These are phyloP conservation scores for Piloderma croceum DNA, from an alignment of 768 basidiomycete genomes.

Conservation along the genomic window DNA sequence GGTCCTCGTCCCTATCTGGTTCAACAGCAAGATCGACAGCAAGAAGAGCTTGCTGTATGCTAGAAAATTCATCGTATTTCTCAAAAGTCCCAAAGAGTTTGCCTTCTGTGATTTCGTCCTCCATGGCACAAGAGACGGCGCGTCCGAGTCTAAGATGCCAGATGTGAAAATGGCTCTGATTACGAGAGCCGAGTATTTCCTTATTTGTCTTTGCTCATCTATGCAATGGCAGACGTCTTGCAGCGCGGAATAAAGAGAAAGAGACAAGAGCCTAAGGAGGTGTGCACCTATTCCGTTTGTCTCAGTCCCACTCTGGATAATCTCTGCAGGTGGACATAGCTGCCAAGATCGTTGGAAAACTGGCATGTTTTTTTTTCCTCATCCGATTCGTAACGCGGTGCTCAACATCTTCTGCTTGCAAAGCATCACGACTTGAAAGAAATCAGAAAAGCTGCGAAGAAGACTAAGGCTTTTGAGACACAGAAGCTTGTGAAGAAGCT, in stretches of 20 bases:
- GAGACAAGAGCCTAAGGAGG: conserved; percentile 33
- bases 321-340: conserved; percentile 34
- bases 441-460: conserved; percentile 72
- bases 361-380: conserved; percentile 36
- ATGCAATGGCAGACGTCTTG: conserved; percentile 1
- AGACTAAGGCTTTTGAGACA: conserved; percentile 73
- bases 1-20: conserved; percentile 39
- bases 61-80: conserved; percentile 52
- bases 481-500: conserved; percentile 81
- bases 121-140: no score
- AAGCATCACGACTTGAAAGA: conserved; percentile 78
- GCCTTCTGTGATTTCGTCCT: conserved; percentile 37
- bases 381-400: conserved; percentile 9
- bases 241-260: conserved; percentile 40
- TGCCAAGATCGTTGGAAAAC: conserved; percentile 44
- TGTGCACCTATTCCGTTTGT: conserved; percentile 9
- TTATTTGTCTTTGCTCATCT: no score
- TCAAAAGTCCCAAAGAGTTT: conserved; percentile 55
- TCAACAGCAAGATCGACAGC: conserved; percentile 38
- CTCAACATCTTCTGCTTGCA: conserved; percentile 14
- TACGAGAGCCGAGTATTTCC: no score
- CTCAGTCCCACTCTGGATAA: background rate
- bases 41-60: conserved; percentile 47
- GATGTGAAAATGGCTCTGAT: no score
- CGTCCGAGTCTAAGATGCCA: no score